Base-by-base conservation (phyloP, 2,329 filamentous ascomycete genomes). In the Blumeriella jaapii region DNA sequence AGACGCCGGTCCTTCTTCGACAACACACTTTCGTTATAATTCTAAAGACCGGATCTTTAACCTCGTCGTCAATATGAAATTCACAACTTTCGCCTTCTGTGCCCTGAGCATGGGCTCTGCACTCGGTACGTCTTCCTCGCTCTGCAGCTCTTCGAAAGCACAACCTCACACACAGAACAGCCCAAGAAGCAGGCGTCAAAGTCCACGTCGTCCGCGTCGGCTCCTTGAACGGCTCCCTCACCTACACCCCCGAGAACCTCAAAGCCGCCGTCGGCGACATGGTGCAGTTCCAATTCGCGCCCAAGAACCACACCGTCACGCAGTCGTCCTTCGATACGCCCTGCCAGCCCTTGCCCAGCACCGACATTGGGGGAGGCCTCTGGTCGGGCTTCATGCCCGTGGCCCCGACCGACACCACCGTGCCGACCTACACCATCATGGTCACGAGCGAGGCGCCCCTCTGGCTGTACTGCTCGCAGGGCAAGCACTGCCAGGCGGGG, bases 381-480 rank as follows among this genome's bases (percentile, higher is more conserved):
- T 79, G 68, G 63, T 77, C 73, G 2, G 78, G 78, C 40, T 82
- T 73, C 63, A 69, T 74, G 62, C 71, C 74, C 44, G 77, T 74
- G 26, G 64, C 65, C 3, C 69, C 73, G 39, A 64, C 62, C 44
- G 53, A 59, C 14, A 51, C 58, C 41, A 62, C 63, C 55, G 67
- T 75, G 41, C 72, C 80, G 17, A 77, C 77, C 35, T 91, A 77
- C 60, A 84, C 78, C 39, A 63, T 89, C 51, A 68, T 67, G 56
- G 62, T 91, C 57, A 78, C 76, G 52, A 66, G 74, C 57, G 71
- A 68, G 28, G 78, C 68, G 36, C 82, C 83, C 18, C 65, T 87
- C 46, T 91, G 83, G 82, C 62, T 82, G 46, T 89, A 80, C 67
- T 89, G 82, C 61, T 75, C 74, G 18, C 78, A 85, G 58, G 74